phyloP scores from a whole-genome alignment of 495 filamentous ascomycete species.

The Penicillium chermesinum region DNA sequence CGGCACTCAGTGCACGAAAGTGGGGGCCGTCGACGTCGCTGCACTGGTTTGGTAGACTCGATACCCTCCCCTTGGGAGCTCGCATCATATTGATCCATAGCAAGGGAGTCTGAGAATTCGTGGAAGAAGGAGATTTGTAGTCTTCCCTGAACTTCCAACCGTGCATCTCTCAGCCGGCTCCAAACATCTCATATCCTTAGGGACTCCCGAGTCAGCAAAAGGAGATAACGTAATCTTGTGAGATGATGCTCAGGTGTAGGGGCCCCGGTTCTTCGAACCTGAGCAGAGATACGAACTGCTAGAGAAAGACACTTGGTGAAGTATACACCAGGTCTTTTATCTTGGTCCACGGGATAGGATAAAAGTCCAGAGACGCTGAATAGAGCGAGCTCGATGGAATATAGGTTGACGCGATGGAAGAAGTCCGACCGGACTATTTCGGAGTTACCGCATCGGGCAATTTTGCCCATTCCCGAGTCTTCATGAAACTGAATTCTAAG shows the following conservation, averaged over 20 bases:
- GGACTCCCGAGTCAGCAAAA: no score
- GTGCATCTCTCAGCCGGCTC: no score
- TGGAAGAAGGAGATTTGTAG: background rate
- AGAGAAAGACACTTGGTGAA: no score
- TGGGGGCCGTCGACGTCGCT: conserved; percentile 35
- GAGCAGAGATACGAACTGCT: no score
- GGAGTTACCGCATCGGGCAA: conserved; percentile 15
- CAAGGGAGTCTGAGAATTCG: background rate
- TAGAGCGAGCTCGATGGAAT: conserved; percentile 2
- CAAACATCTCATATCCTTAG: no score
- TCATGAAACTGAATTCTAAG: no score
- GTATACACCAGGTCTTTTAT: no score
- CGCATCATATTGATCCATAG: conserved; percentile 8
- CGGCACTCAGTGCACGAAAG: conserved; percentile 51
- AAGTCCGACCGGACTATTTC: conserved; percentile 8
- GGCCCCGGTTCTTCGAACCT: no score
- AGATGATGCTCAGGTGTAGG: no score
- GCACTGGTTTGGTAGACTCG: conserved; percentile 15
- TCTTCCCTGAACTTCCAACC: no score
- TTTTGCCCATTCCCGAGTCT: conserved; percentile 9
- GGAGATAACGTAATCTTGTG: no score
- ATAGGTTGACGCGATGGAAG: conserved; percentile 6
- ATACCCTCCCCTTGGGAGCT: conserved; percentile 5
- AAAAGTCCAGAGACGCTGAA: background rate
- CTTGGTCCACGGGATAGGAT: no score